These are phyloP conservation scores for Nicotiana otophora DNA, from an alignment of 257 asterid species.

Conservation along the genomic window DNA sequence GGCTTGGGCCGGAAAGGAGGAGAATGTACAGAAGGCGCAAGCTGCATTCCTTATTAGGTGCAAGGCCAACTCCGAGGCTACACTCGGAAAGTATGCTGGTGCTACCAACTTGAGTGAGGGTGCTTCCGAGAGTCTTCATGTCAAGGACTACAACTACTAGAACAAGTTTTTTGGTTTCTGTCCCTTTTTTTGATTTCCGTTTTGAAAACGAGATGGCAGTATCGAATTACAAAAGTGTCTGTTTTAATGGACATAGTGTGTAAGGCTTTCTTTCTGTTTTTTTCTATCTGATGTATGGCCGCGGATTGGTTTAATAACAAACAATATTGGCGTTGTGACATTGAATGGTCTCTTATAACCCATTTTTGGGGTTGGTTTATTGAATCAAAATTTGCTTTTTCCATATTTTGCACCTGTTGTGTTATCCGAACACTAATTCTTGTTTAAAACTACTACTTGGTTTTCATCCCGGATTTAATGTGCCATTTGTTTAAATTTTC, in stretches of 20 bases:
- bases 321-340: neutral
- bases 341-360: neutral
- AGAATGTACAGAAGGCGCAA: constrained; percentile 49
- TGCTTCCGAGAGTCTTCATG: constrained; percentile 68
- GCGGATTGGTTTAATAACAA: neutral
- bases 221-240: neutral
- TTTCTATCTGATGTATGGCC: neutral
- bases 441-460: neutral
- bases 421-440: neutral
- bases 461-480: neutral
- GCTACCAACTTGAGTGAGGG: constrained; percentile 38
- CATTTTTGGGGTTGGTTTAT: neutral
- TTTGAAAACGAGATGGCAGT: constrained; percentile 10
- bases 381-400: neutral
- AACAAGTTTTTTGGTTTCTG: neutral
- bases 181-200: neutral
- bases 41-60: constrained; percentile 42
- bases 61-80: constrained; percentile 66
- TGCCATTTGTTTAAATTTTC: no score
- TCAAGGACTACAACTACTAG: constrained; percentile 58
- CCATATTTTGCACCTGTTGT: neutral
- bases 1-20: constrained; percentile 53
- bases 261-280: neutral
- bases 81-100: constrained; percentile 55
- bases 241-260: neutral